Evolutionary conservation across 2,329 filamentous ascomycete species (phyloP).

Genomic region (Teratosphaeriaceae sp.): DNA sequence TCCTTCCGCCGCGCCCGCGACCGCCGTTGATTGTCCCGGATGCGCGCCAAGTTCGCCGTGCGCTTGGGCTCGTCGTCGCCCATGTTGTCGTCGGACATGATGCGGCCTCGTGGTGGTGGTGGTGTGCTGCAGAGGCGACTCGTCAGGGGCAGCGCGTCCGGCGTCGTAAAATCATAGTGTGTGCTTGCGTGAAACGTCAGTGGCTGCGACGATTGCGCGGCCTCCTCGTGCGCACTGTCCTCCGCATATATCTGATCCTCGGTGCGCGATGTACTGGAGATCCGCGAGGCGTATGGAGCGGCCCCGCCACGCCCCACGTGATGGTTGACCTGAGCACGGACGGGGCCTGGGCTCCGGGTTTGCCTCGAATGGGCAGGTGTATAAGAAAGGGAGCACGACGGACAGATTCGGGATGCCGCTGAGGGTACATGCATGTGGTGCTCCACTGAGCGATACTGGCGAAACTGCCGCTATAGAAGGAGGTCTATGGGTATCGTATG

Average conservation of each 20-base stretch:
- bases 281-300: neutral
- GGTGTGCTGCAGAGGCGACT: neutral
- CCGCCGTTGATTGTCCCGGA: constrained; percentile 70
- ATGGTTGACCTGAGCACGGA: no score
- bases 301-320: neutral
- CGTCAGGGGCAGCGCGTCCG: no score
- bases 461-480: no score
- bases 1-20: constrained; percentile 69
- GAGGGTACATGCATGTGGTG: no score
- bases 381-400: no score
- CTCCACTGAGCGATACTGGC: no score
- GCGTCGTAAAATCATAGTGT: no score
- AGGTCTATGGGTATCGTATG: no score
- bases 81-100: constrained; percentile 4
- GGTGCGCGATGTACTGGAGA: neutral
- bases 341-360: no score
- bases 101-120: neutral
- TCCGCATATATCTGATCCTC: constrained; percentile 1
- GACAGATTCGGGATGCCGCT: no score
- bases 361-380: no score
- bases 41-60: constrained; percentile 47
- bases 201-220: neutral
- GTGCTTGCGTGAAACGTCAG: neutral
- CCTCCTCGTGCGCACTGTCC: neutral
- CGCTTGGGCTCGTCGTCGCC: constrained; percentile 14